Evolutionary conservation across 1,284 basidiomycete genomes (phyloP), one percentile per base, ranked within the genome.

Genomic region (Puccinia coronata): DNA sequence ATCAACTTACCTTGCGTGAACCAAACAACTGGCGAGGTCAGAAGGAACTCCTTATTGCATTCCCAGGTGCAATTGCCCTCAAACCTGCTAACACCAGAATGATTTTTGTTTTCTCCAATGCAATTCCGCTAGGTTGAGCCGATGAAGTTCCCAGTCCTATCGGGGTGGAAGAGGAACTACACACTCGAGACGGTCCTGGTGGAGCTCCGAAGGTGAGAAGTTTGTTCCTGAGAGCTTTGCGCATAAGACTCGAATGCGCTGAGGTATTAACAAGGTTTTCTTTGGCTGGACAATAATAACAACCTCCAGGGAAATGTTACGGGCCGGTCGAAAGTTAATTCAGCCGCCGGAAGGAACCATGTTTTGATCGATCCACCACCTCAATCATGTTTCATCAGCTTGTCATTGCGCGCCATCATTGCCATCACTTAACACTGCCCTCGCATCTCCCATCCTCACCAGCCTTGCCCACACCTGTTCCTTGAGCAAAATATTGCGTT

Each of bases 1-100:
- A 94, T 99, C 84, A 98, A 98, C 87, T 89, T 99, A n/a, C 96
- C 97, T 0, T 98, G 96, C 85, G 96, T 99, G 83, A 90, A 89
- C 83, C 49, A 65, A 51, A 77, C 39, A 36, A 36, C 61, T 36
- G 39, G 31, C 16, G 39, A 65, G 39, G 31, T 65, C 39, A 36
- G 34, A n/a, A 31, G 11, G 11, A 20, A 36, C 6, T 65, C 31
- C 61, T 9, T 9, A 8, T 23, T 57, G 9, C 31, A 34, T 65
- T 65, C 16, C 18, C 36, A 36, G 18, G 9, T 3, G 6, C 6
- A 39, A 28, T 36, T 31, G 31, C 39, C 16, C 16, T 9, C 18
- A 36, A 65, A 20, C 4, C 9, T 16, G 18, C 51, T 53, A 23
- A 53, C 51, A 5, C 51, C 20, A 25, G 23, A 57, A 11, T n/a